phyloP scores from a whole-genome alignment of 2,329 filamentous ascomycete genomes.

The Davidsoniella australis region DNA sequence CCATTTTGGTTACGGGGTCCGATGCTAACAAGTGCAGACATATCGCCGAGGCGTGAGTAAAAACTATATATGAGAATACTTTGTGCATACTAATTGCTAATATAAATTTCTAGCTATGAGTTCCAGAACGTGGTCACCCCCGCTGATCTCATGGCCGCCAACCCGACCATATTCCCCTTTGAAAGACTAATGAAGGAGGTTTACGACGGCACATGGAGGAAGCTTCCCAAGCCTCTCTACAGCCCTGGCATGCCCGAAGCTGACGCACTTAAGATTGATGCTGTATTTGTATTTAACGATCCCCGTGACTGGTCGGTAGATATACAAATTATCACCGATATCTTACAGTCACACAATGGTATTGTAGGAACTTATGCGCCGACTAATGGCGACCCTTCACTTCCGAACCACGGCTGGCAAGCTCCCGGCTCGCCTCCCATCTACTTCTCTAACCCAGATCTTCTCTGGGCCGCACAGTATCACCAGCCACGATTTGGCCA shows the following conservation, averaged over 20 bases:
- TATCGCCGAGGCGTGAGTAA: constrained; percentile 49
- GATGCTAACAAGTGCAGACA: constrained; percentile 47
- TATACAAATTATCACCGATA: constrained; percentile 65
- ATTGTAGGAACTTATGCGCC: constrained; percentile 63
- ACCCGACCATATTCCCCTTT: constrained; percentile 73
- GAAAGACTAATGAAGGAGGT: constrained; percentile 45
- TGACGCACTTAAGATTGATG: constrained; percentile 58
- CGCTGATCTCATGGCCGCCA: constrained; percentile 59
- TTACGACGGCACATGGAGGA: constrained; percentile 40
- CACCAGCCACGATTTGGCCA: constrained; percentile 78
- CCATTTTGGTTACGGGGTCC: constrained; percentile 59
- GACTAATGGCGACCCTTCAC: constrained; percentile 46
- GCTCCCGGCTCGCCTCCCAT: constrained; percentile 63
- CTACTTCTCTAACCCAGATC: constrained; percentile 80
- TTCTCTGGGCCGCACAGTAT: constrained; percentile 77
- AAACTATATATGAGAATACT: not conserved
- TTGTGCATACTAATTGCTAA: not conserved
- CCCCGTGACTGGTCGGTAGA: constrained; percentile 92
- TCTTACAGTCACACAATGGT: constrained; percentile 63
- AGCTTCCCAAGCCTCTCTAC: constrained; percentile 34
- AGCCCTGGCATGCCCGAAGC: constrained; percentile 24
- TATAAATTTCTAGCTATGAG: constrained; percentile 33
- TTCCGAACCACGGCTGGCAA: constrained; percentile 66
- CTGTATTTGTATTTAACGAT: constrained; percentile 88
- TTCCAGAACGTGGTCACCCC: constrained; percentile 73